Percentiles rank a stretch among this genome's conserved stretches.
phyloP scores from a whole-genome alignment of 192 early-diverging fungal species.

The Backusella luteola region DNA sequence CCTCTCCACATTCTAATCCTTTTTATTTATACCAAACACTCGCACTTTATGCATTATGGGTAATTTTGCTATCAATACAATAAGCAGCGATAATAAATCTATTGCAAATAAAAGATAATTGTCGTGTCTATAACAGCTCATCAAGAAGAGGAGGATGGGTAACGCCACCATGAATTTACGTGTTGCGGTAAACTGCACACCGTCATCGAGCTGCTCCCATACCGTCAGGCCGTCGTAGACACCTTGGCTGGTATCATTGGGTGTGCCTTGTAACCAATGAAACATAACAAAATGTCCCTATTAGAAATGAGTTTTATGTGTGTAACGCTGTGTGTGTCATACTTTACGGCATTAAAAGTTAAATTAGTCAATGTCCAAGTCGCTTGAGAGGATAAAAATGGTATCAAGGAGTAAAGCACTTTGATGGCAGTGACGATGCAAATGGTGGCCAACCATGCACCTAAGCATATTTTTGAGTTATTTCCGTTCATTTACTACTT shows the following conservation, averaged over 20 bases:
- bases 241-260: conserved; percentile 90
- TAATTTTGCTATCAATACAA: conserved; percentile 90
- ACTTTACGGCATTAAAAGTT: conserved; percentile 77
- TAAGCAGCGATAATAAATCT: conserved; percentile 81
- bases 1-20: conserved; percentile 1
- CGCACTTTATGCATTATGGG: conserved; percentile 87
- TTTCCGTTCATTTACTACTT: neutral
- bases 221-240: conserved; percentile 91
- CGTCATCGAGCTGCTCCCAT: conserved; percentile 99
- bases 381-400: conserved; percentile 88
- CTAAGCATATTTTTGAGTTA: conserved; percentile 41
- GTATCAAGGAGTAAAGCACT: conserved; percentile 77
- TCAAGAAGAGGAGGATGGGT: conserved; percentile 84
- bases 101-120: conserved; percentile 87
- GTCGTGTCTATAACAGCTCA: conserved; percentile 94
- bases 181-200: conserved; percentile 93
- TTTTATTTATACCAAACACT: conserved; percentile 91
- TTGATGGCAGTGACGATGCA: conserved; percentile 78
- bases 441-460: conserved; percentile 91
- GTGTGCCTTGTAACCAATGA: conserved; percentile 92
- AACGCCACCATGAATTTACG: conserved; percentile 94
- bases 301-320: neutral
- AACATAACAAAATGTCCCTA: conserved; percentile 97
- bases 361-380: conserved; percentile 98
- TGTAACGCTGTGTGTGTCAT: too few species aligned